These are phyloP conservation scores for Carex cristatella DNA, from an alignment of 176 grass and related monocot genomes.

Conservation along the genomic window DNA sequence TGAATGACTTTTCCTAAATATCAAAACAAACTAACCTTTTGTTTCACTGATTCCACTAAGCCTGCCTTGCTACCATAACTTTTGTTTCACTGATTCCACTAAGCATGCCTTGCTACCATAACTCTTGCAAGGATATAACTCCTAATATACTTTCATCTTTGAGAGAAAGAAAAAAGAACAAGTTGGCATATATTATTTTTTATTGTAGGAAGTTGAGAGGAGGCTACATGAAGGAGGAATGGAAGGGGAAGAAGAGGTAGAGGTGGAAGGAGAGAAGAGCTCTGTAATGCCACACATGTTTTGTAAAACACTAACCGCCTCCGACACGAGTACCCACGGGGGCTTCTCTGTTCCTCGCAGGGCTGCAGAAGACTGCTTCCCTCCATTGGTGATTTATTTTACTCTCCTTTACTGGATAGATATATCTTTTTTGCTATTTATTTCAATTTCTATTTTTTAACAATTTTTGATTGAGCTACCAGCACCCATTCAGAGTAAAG, in stretches of 20 bases:
- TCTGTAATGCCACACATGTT: constrained; percentile 84
- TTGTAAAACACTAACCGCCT: constrained; percentile 97
- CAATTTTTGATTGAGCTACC: neutral
- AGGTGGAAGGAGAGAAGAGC: constrained; percentile 42
- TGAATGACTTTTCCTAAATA: constrained; percentile 3
- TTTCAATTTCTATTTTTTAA: neutral
- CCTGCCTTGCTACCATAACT: neutral
- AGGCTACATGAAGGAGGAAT: constrained; percentile 29
- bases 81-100: neutral
- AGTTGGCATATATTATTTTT: neutral
- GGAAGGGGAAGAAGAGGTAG: constrained; percentile 45
- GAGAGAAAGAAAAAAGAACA: neutral
- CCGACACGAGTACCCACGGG: constrained; percentile 93
- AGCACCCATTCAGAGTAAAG: neutral
- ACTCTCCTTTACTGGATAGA: neutral
- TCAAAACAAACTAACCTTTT: neutral
- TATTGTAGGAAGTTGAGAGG: constrained; percentile 45
- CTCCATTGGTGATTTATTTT: constrained; percentile 55
- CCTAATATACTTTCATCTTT: neutral
- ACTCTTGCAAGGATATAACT: neutral
- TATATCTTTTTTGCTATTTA: neutral
- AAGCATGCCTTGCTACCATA: neutral
- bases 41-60: constrained; percentile 2
- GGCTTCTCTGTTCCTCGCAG: constrained; percentile 98
- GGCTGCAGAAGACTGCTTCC: constrained; percentile 94